phyloP scores from a whole-genome alignment of 805 yeast species.

The Starmerella apis region DNA sequence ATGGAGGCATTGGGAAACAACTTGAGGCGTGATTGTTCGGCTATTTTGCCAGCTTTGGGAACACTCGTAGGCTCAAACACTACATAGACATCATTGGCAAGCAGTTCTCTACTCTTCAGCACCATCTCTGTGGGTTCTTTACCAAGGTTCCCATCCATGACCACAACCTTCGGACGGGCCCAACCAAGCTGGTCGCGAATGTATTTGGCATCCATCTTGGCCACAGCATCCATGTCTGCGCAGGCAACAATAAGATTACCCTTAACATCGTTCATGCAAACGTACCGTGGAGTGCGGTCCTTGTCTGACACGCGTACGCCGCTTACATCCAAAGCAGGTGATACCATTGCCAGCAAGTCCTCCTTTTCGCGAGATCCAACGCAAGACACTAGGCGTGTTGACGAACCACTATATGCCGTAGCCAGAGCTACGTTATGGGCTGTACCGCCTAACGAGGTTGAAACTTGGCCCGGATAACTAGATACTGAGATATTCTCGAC shows the following conservation, averaged over 20 bases:
- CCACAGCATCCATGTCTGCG: conserved; percentile 73
- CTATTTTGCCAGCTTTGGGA: conserved; percentile 47
- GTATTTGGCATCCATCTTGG: conserved; percentile 38
- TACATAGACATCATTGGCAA: conserved; percentile 19
- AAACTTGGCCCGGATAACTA: conserved; percentile 60
- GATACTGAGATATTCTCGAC: conserved; percentile 34
- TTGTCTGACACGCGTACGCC: conserved; percentile 35
- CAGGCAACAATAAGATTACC: conserved; percentile 68
- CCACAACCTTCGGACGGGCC: conserved; percentile 41
- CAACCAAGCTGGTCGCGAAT: conserved; percentile 36
- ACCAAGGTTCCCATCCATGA: conserved; percentile 62
- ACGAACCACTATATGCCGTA: conserved; percentile 33
- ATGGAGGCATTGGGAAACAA: conserved; percentile 41
- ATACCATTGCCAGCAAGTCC: conserved; percentile 21
- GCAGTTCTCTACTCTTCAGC: conserved; percentile 14
- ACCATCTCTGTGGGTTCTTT: conserved; percentile 35
- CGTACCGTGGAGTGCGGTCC: conserved; percentile 56
- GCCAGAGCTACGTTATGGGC: conserved; percentile 73
- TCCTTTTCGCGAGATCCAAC: conserved; percentile 27
- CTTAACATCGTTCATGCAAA: conserved; percentile 48
- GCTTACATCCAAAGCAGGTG: conserved; percentile 27
- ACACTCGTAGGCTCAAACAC: conserved; percentile 72
- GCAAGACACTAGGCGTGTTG: conserved; percentile 19
- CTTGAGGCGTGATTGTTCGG: conserved; percentile 29
- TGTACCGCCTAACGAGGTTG: conserved; percentile 67